Conservation (phyloP, 495 filamentous ascomycete species). For the Antarctomyces pellizariae region DNA sequence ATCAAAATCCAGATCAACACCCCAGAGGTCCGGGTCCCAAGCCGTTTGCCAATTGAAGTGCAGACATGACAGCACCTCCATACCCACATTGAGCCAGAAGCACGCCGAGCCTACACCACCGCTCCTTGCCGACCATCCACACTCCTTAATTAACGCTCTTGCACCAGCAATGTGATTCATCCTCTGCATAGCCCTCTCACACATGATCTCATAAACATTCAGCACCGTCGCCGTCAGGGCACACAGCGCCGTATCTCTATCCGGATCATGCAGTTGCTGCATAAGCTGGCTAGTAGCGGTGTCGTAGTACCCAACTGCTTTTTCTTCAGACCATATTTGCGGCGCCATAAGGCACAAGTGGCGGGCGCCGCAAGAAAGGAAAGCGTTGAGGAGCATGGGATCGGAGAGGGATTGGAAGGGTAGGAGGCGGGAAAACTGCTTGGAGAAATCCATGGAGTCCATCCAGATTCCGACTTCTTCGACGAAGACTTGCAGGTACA, state of each 20-base stretch:
- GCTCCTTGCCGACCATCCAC: conserved; percentile 65
- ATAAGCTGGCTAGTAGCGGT: conserved; percentile 54
- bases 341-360: conserved; percentile 54
- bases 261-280: conserved; percentile 49
- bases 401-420: conserved; percentile 63
- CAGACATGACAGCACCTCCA: conserved; percentile 75
- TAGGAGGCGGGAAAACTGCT: conserved; percentile 70
- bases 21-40: conserved; percentile 88
- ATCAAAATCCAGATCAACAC: conserved; percentile 40
- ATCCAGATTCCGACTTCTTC: conserved; percentile 87
- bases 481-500: conserved; percentile 76
- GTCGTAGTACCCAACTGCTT: conserved; percentile 62
- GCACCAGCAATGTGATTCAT: conserved; percentile 80
- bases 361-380: conserved; percentile 71
- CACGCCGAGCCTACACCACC: conserved; percentile 66
- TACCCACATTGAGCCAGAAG: conserved; percentile 83
- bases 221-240: conserved; percentile 76
- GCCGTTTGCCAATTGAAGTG: conserved; percentile 71
- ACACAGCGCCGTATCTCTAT: conserved; percentile 65
- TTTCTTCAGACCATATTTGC: conserved; percentile 47
- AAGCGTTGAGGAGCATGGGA: conserved; percentile 79
- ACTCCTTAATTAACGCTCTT: conserved; percentile 73
- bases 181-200: conserved; percentile 41
- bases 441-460: conserved; percentile 70
- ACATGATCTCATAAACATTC: conserved; percentile 87